Conservation (phyloP, 768 basidiomycete species). For the Termitomyces sp. region DNA sequence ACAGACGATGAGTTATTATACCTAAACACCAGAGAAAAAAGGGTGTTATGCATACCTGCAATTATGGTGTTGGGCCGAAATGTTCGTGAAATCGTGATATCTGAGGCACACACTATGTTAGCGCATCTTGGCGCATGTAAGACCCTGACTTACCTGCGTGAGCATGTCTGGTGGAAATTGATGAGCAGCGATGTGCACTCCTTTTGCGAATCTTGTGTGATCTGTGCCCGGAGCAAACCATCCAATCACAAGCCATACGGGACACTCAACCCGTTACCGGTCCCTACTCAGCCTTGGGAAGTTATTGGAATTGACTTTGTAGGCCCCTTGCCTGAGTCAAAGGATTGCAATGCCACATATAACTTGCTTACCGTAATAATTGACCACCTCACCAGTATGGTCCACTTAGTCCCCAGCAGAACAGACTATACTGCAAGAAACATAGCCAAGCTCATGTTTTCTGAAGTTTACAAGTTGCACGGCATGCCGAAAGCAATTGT, state of each 20-base stretch:
- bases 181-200: not conserved
- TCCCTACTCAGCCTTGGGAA: not conserved
- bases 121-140: constrained; percentile 32
- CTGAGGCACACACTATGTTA: constrained; percentile 31
- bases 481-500: too few species aligned
- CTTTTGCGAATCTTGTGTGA: not conserved
- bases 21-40: not conserved
- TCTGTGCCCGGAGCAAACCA: not conserved
- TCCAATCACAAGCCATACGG: not conserved
- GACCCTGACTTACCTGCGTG: constrained; percentile 24
- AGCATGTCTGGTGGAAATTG: constrained; percentile 11
- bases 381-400: too few species aligned
- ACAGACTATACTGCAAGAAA: too few species aligned
- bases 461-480: too few species aligned
- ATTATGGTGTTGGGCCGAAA: constrained; percentile 7
- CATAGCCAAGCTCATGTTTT: too few species aligned
- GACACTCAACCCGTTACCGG: not conserved
- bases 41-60: constrained; percentile 17
- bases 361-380: too few species aligned
- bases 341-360: too few species aligned
- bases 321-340: not conserved
- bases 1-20: constrained; percentile 14
- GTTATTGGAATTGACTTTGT: not conserved
- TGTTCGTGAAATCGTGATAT: constrained; percentile 26
- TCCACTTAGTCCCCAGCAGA: too few species aligned